These are phyloP conservation scores for Stentor coeruleus DNA, from an alignment of 73 alveolate species.

Conservation along the genomic window DNA sequence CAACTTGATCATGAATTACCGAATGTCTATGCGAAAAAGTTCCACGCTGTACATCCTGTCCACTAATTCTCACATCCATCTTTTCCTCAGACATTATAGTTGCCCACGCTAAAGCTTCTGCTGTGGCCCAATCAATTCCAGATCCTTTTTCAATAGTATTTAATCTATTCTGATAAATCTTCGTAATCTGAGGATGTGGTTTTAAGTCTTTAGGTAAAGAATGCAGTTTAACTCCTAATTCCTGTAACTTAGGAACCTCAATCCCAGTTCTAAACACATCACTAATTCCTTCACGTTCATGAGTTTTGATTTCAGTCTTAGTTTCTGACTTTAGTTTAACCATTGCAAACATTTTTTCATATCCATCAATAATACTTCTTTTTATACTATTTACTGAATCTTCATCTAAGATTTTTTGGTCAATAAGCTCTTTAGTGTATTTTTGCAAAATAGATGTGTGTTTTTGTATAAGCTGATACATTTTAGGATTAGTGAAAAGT, in stretches of 20 bases:
- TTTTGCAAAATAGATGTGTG: conserved; percentile 48
- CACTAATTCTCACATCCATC: conserved; percentile 78
- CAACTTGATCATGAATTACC: conserved; percentile 56
- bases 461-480: conserved; percentile 67
- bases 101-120: conserved; percentile 94
- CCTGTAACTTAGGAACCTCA: conserved; percentile 36
- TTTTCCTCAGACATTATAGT: conserved; percentile 79
- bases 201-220: conserved; percentile 60
- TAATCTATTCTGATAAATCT: conserved; percentile 58
- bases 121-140: conserved; percentile 93
- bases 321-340: conserved; percentile 31
- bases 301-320: neutral
- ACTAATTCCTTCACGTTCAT: conserved; percentile 24
- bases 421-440: conserved; percentile 59
- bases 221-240: conserved; percentile 51
- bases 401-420: conserved; percentile 57
- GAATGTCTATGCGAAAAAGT: conserved; percentile 95
- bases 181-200: conserved; percentile 62
- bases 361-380: conserved; percentile 24
- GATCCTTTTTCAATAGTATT: conserved; percentile 75
- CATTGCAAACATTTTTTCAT: conserved; percentile 33
- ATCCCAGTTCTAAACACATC: conserved; percentile 76
- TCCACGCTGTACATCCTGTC: conserved; percentile 97
- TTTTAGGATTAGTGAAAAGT: conserved; percentile 73
- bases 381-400: conserved; percentile 38